Base-by-base conservation (phyloP, 768 basidiomycete genomes). In the Hebeloma cylindrosporum region DNA sequence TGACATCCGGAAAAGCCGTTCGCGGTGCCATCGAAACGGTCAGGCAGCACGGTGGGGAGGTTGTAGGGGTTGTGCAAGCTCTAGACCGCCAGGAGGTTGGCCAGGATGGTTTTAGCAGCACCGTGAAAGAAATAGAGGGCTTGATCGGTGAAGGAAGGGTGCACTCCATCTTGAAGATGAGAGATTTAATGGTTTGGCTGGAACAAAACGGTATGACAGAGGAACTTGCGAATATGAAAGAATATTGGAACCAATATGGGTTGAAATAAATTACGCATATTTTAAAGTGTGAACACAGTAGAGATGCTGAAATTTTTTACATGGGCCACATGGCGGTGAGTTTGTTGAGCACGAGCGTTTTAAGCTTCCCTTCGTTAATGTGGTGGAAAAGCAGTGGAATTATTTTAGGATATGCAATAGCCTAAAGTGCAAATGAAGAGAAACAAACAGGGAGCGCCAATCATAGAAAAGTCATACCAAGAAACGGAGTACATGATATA, bases 1-100 rank as follows among this genome's bases (percentile, higher is more conserved):
- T 97, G 75, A 98, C 96, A 2, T 79, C 85, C 8, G 89, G 89
- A 10, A 95, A 86, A 17, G 95, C 95, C 4, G 83, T 93, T 22
- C 79, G 93, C 7, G 78, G 82, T 25, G 87, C 93, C 2, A 85
- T 95, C 38, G 80, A 83, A 34, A 80, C 83, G 6, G 84, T 98
- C 13, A 63, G 65, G 26, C 60, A 68, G 37, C 74, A 78, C 28
- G 87, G 86, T 2, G 93, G 94, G 0, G 74, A 86, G 42, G 83
- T 96, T 5, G 87, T 93, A 0, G 95, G 95, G 1, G 88, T 96
- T 14, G 77, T 95, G 5, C 84, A 93, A 60, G 76, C 85, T 33
- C 74, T 99, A 4, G 93, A 98, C 60, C 73, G 93, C 7, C 82
- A 94, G 62, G 93, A 95, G 67, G 76, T 86, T 3, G 90, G 88